Evolutionary conservation across 192 early-diverging fungal genomes (phyloP).

Genomic region (Backusella psychrophila): DNA sequence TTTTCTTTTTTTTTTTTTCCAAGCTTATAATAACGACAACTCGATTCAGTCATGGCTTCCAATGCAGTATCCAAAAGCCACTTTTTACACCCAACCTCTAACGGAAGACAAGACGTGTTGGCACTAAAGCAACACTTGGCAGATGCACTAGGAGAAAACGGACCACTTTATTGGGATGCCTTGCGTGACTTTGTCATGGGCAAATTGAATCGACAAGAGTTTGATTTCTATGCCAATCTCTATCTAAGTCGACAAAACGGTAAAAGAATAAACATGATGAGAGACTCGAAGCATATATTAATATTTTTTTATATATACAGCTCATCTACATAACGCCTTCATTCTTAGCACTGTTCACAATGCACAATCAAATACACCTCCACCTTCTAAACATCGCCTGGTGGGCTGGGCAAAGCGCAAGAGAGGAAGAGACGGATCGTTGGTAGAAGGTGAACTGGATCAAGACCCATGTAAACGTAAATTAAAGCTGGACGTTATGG

Average conservation of each 20-base stretch:
- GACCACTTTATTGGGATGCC: conserved; percentile 72
- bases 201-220: conserved; percentile 74
- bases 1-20: background rate
- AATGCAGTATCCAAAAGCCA: conserved; percentile 4
- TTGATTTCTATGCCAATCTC: conserved; percentile 76
- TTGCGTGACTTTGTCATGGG: conserved; percentile 74
- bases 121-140: conserved; percentile 68
- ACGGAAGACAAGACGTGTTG: conserved; percentile 50
- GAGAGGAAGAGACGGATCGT: conserved; percentile 43
- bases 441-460: conserved; percentile 27
- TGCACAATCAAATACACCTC: conserved; percentile 64
- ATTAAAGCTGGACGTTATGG: conserved; percentile 71
- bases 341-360: conserved; percentile 78
- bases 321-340: conserved; percentile 70
- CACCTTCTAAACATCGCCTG: conserved; percentile 56
- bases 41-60: background rate
- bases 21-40: background rate
- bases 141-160: conserved; percentile 72
- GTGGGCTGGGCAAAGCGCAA: conserved; percentile 57
- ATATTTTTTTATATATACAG: conserved; percentile 20
- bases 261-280: conserved; percentile 17
- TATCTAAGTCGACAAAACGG: conserved; percentile 54
- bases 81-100: conserved; percentile 33
- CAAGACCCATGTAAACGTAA: conserved; percentile 54
- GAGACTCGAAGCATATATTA: background rate